phyloP scores from a whole-genome alignment of 805 yeast genomes.

The Ogataea corticis region DNA sequence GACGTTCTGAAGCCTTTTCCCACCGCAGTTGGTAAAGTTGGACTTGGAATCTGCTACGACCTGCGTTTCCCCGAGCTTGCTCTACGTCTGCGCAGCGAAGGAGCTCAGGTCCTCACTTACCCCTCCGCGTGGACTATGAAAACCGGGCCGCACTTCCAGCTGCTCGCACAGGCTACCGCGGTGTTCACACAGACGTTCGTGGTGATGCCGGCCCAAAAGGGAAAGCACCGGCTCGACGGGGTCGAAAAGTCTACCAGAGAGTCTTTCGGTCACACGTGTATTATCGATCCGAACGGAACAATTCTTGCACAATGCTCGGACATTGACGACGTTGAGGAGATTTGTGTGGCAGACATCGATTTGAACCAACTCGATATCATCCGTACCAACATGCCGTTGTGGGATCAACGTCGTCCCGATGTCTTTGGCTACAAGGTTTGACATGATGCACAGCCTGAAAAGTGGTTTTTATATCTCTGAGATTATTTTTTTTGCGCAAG shows the following conservation, averaged over 20 bases:
- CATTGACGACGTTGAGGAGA: constrained; percentile 36
- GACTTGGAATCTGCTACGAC: constrained; percentile 81
- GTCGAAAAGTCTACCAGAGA: constrained; percentile 50
- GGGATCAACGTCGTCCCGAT: constrained; percentile 69
- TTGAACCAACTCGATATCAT: constrained; percentile 46
- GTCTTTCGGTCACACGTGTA: constrained; percentile 84
- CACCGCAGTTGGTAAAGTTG: constrained; percentile 63
- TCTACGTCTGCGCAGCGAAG: constrained; percentile 56
- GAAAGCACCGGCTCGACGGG: constrained; percentile 60
- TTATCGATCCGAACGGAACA: constrained; percentile 92
- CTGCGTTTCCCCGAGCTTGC: constrained; percentile 85
- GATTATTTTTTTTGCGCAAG: constrained; percentile 1
- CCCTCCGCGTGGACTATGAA: constrained; percentile 93
- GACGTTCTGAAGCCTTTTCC: constrained; percentile 53
- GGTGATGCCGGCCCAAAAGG: constrained; percentile 86
- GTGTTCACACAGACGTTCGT: constrained; percentile 86
- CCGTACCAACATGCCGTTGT: constrained; percentile 73
- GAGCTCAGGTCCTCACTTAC: constrained; percentile 75
- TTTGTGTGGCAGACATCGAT: constrained; percentile 70
- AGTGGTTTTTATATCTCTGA: neutral
- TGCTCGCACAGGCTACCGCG: constrained; percentile 80
- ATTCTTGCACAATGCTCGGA: constrained; percentile 61
- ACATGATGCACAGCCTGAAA: neutral
- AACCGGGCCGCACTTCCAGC: constrained; percentile 93
- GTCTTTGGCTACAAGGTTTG: constrained; percentile 48